Evolutionary conservation across 2,329 filamentous ascomycete species (phyloP), one percentile per base, ranked within the genome.

Genomic region (Colletotrichum aenigma): DNA sequence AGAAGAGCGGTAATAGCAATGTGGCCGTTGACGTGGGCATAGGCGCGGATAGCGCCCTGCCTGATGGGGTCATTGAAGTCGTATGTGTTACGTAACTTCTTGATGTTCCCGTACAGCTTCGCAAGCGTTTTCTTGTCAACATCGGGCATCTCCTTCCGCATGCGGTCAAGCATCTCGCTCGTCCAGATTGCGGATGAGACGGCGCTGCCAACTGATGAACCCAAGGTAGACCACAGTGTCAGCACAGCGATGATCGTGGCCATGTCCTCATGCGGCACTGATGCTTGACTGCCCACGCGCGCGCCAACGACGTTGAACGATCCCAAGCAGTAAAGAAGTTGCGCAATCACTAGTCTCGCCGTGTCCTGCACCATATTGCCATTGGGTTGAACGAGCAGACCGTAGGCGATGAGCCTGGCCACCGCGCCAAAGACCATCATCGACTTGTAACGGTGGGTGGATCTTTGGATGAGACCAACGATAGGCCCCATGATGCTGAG

Each of bases 231-330:
- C 85, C 85, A 87, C 7, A 86, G 78, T 1, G 85, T 81, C 12
- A 86, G 77, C 2, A 85, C 75, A 16, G 84, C 80, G 68, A 87
- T 87, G 58, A 84, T 77, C 1, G 82, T 79, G 4, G 86, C 84
- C 65, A 87, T 75, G 56, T 87, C 85, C 69, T 86, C 82, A 76
- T 87, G 86, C 1, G 85, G 84, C 0, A 87, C 86, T 0, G 85
- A 86, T 13, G 84, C 85, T 71, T 87, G 85, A 5, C 78, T 80
- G 8, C 83, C 86, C 0, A 87, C 85, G 13, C 85, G 83, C 7
- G 80, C 83, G 38, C 85, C 86, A 24, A 87, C 82, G 4, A 86
- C 82, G 65, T 82, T 83, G 78, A 86, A 81, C 0, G 84, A 82
- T n/a, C 81, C 81, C 3, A 84, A 79, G 28, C 85, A 84, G 70